These are phyloP conservation scores for Proliferodiscus dingleyae DNA, from an alignment of 2,329 filamentous ascomycete species.

Conservation along the genomic window DNA sequence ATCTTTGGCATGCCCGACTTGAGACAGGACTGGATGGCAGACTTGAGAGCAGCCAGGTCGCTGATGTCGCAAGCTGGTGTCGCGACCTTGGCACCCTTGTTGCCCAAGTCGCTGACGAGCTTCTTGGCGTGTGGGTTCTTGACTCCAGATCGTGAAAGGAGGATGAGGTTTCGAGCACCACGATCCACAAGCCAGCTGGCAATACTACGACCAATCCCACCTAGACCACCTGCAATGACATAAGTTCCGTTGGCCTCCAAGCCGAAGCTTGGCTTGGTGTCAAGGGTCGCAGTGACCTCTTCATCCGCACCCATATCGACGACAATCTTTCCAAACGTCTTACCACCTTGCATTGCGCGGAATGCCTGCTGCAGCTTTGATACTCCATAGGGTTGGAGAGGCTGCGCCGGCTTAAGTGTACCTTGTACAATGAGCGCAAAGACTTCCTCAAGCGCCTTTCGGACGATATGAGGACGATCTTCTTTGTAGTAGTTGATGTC, in stretches of 20 bases:
- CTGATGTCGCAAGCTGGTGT: conserved; percentile 45
- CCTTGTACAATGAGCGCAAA: background rate
- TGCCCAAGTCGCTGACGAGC: conserved; percentile 2
- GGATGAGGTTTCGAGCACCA: conserved; percentile 21
- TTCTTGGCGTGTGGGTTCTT: background rate
- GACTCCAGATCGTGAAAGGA: conserved; percentile 16
- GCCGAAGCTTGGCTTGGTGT: conserved; percentile 5
- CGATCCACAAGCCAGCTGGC: conserved; percentile 9
- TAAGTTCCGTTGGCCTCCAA: conserved; percentile 11
- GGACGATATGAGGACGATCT: too few species aligned
- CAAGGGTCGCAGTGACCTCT: background rate
- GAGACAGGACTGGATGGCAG: conserved; percentile 1
- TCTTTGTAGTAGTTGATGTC: too few species aligned
- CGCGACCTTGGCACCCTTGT: conserved; percentile 36
- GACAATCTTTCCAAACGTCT: conserved; percentile 10
- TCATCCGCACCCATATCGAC: background rate
- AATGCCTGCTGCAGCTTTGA: conserved; percentile 11
- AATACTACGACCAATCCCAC: conserved; percentile 19
- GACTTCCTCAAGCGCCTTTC: too few species aligned
- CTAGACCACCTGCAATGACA: conserved; percentile 20
- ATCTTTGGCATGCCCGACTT: conserved; percentile 27
- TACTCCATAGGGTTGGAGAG: background rate
- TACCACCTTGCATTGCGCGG: conserved; percentile 8
- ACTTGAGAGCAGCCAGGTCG: conserved; percentile 25
- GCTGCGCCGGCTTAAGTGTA: background rate